Conservation (phyloP, 1,284 basidiomycete genomes). For the Anthracocystis setariae region DNA sequence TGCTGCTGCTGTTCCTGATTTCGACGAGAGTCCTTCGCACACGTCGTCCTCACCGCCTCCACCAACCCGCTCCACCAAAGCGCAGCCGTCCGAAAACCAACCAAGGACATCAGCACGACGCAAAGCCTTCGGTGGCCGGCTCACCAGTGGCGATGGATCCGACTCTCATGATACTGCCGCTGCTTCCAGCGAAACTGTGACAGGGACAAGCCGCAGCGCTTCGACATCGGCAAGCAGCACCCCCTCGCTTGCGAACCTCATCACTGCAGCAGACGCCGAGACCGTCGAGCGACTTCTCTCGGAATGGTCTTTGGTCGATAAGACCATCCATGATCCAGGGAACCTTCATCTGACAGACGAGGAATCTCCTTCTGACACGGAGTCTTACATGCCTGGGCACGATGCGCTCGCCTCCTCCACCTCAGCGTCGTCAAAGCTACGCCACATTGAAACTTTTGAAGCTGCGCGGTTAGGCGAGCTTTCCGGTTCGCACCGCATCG, state of each 20-base stretch:
- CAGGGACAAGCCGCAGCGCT: neutral
- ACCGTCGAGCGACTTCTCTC: slow-evolving; percentile 41
- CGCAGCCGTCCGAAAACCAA: neutral
- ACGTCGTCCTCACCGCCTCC: neutral
- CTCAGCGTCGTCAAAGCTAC: neutral
- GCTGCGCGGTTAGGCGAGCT: slow-evolving; percentile 13
- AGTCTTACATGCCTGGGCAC: slow-evolving; percentile 10
- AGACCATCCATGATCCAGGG: slow-evolving; percentile 27
- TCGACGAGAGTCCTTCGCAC: neutral
- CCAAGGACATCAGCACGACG: slow-evolving; percentile 7
- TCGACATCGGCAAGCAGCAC: slow-evolving; percentile 6
- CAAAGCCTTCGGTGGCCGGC: slow-evolving; percentile 26
- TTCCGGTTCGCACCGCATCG: slow-evolving; percentile 18
- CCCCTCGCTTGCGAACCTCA: neutral
- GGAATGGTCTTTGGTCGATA: slow-evolving; percentile 47
- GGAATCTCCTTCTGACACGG: slow-evolving; percentile 24
- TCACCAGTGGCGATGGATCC: slow-evolving; percentile 6
- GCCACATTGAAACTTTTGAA: slow-evolving; percentile 6
- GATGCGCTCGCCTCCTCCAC: neutral
- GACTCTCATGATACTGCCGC: neutral
- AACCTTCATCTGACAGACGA: slow-evolving; percentile 51
- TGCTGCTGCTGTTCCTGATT: slow-evolving; percentile 29
- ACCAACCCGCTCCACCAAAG: neutral
- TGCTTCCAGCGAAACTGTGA: neutral
- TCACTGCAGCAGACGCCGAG: slow-evolving; percentile 19